Percentiles rank a stretch among this genome's conserved stretches.
phyloP scores from a whole-genome alignment of 1,284 basidiomycete species.

The Microbotryum violaceum region DNA sequence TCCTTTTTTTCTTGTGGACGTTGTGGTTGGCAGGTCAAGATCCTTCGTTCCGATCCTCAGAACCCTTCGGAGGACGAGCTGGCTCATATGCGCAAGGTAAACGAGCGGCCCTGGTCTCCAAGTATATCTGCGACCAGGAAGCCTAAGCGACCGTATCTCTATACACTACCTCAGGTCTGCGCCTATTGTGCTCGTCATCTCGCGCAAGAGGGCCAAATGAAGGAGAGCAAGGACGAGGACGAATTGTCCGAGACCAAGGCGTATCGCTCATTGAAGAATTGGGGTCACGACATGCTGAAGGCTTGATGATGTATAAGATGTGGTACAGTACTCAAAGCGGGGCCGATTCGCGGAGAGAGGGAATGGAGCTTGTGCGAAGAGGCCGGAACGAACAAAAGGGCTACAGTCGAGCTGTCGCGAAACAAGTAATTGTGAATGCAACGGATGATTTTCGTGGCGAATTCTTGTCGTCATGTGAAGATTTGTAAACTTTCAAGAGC shows the following conservation, averaged over 20 bases:
- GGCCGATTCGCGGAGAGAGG: too few relatives aligned
- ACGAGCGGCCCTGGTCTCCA: not conserved
- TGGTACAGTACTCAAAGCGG: too few relatives aligned
- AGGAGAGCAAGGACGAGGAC: constrained; percentile 15
- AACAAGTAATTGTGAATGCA: too few relatives aligned
- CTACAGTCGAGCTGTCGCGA: too few relatives aligned
- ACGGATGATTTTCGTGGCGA: too few relatives aligned
- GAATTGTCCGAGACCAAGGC: constrained; percentile 34
- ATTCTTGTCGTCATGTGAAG: too few relatives aligned
- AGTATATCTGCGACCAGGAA: not conserved
- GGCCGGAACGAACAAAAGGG: too few relatives aligned
- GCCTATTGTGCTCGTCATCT: constrained; percentile 40
- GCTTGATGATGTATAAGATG: not conserved
- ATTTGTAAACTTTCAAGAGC: too few relatives aligned
- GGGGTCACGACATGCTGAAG: constrained; percentile 18
- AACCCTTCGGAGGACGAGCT: constrained; percentile 38
- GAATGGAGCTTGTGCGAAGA: too few relatives aligned
- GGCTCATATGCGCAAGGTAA: constrained; percentile 39
- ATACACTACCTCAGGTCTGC: constrained; percentile 25
- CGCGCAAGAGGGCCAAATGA: constrained; percentile 32
- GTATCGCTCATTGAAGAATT: constrained; percentile 21
- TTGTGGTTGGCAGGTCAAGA: too few relatives aligned
- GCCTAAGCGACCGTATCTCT: too few relatives aligned
- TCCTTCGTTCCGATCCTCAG: constrained; percentile 27
- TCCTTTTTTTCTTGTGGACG: too few relatives aligned